These are phyloP conservation scores for Steccherinum ochraceum DNA, from an alignment of 768 basidiomycete genomes.

Conservation along the genomic window DNA sequence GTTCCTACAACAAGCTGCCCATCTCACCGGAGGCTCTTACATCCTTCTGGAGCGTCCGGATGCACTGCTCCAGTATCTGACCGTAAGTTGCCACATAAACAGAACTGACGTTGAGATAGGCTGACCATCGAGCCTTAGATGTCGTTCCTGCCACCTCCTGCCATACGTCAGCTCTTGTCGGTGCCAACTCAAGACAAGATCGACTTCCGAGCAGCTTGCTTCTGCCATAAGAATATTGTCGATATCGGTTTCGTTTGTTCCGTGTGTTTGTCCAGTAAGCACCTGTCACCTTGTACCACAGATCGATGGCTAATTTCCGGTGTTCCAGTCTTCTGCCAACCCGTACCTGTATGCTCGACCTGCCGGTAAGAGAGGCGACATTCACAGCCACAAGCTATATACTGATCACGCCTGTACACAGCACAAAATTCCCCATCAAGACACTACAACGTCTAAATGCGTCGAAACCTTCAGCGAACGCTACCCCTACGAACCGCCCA, in stretches of 20 bases:
- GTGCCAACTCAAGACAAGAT: slow-evolving; percentile 92
- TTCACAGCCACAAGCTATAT: slow-evolving; percentile 1
- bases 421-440: slow-evolving; percentile 94
- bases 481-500: not conserved
- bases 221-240: slow-evolving; percentile 96
- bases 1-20: slow-evolving; percentile 95
- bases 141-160: slow-evolving; percentile 67
- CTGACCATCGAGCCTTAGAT: slow-evolving; percentile 53
- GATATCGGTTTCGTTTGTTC: slow-evolving; percentile 98
- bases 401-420: slow-evolving; percentile 23
- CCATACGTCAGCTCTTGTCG: slow-evolving; percentile 69
- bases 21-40: slow-evolving; percentile 92
- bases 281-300: not conserved
- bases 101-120: not conserved
- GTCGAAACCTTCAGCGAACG: slow-evolving; percentile 24
- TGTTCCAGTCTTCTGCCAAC: slow-evolving; percentile 81
- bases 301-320: not conserved
- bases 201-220: slow-evolving; percentile 96
- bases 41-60: slow-evolving; percentile 76
- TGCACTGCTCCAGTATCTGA: slow-evolving; percentile 88
- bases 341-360: slow-evolving; percentile 89
- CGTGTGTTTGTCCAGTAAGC: slow-evolving; percentile 94
- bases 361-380: slow-evolving; percentile 62
- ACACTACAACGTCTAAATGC: slow-evolving; percentile 79
- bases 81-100: slow-evolving; percentile 38